Percentiles rank a stretch among this genome's conserved stretches.
phyloP scores from a whole-genome alignment of 2,329 filamentous ascomycete species.

The Fusarium nelsonii region DNA sequence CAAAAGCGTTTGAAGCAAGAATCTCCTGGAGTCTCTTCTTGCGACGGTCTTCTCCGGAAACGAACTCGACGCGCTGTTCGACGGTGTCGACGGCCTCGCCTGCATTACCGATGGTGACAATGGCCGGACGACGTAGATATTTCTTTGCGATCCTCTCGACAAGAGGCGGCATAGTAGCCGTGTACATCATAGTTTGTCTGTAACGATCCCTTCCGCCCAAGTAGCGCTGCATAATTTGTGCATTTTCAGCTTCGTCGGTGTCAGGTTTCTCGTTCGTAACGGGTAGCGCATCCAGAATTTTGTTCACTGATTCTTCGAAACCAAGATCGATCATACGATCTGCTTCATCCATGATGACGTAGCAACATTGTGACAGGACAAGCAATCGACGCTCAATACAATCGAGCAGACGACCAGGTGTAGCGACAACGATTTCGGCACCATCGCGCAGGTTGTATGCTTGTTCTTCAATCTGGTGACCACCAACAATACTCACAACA shows the following conservation, averaged over 20 bases:
- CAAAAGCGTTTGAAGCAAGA: slow-evolving; percentile 81
- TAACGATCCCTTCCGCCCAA: slow-evolving; percentile 83
- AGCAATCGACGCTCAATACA: slow-evolving; percentile 94
- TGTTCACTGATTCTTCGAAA: slow-evolving; percentile 97
- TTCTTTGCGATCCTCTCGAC: slow-evolving; percentile 98
- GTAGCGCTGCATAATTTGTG: slow-evolving; percentile 84
- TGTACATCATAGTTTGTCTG: slow-evolving; percentile 99
- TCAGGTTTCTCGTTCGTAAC: slow-evolving; percentile 96
- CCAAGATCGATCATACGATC: slow-evolving; percentile 99
- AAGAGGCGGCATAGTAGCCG: slow-evolving; percentile 93
- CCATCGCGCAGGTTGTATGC: slow-evolving; percentile 90
- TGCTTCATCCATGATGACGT: slow-evolving; percentile 99
- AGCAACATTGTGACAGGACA: slow-evolving; percentile 95
- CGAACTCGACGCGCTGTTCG: slow-evolving; percentile 94
- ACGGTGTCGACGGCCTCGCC: slow-evolving; percentile 98
- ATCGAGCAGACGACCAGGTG: slow-evolving; percentile 94
- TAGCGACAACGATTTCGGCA: slow-evolving; percentile 98
- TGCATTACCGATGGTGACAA: slow-evolving; percentile 92
- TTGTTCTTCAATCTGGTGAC: slow-evolving; percentile 94
- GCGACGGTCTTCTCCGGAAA: slow-evolving; percentile 90
- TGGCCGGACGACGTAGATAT: slow-evolving; percentile 91
- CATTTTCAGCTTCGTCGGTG: slow-evolving; percentile 88
- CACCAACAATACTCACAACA: slow-evolving; percentile 97
- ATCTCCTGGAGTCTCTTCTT: slow-evolving; percentile 97
- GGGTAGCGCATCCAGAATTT: slow-evolving; percentile 94